These are phyloP conservation scores for Monilinia vaccinii-corymbosi DNA, from an alignment of 2,329 filamentous ascomycete genomes.

Conservation along the genomic window DNA sequence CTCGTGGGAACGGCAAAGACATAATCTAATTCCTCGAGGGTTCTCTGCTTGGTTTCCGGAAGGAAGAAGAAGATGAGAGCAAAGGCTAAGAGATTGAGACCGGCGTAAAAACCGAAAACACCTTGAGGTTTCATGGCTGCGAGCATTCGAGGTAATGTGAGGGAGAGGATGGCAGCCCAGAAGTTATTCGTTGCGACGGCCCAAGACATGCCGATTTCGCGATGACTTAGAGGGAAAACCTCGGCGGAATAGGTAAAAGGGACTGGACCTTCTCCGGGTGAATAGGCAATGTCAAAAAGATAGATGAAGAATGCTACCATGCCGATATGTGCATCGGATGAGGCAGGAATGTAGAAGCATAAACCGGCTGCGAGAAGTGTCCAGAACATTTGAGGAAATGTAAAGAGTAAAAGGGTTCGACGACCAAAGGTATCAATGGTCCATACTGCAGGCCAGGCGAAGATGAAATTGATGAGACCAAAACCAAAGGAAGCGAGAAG, in stretches of 20 bases:
- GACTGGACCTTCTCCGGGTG: slow-evolving; percentile 53
- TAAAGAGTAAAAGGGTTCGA: slow-evolving; percentile 51
- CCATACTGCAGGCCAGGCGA: slow-evolving; percentile 47
- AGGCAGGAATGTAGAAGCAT: slow-evolving; percentile 40
- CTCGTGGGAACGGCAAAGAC: slow-evolving; percentile 32
- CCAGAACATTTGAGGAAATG: slow-evolving; percentile 60
- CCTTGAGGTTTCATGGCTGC: slow-evolving; percentile 23
- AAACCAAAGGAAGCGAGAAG: slow-evolving; percentile 56
- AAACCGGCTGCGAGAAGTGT: slow-evolving; percentile 55
- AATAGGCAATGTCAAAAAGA: slow-evolving; percentile 57
- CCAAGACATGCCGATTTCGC: slow-evolving; percentile 56
- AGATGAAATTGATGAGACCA: slow-evolving; percentile 53
- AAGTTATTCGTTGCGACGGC: slow-evolving; percentile 52
- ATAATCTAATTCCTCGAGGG: slow-evolving; percentile 36
- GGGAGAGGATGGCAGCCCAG: slow-evolving; percentile 53
- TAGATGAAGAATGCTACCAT: slow-evolving; percentile 54
- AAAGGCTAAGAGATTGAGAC: slow-evolving; percentile 45
- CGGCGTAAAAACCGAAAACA: slow-evolving; percentile 46
- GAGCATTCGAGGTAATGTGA: slow-evolving; percentile 35
- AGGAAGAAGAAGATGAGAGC: slow-evolving; percentile 48
- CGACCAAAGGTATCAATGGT: slow-evolving; percentile 62
- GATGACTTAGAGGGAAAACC: slow-evolving; percentile 54
- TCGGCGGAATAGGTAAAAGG: slow-evolving; percentile 55
- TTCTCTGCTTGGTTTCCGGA: slow-evolving; percentile 47
- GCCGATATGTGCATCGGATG: slow-evolving; percentile 37